Evolutionary conservation across 73 alveolate genomes (phyloP).

Genomic region (Symbiodinium pilosum): DNA sequence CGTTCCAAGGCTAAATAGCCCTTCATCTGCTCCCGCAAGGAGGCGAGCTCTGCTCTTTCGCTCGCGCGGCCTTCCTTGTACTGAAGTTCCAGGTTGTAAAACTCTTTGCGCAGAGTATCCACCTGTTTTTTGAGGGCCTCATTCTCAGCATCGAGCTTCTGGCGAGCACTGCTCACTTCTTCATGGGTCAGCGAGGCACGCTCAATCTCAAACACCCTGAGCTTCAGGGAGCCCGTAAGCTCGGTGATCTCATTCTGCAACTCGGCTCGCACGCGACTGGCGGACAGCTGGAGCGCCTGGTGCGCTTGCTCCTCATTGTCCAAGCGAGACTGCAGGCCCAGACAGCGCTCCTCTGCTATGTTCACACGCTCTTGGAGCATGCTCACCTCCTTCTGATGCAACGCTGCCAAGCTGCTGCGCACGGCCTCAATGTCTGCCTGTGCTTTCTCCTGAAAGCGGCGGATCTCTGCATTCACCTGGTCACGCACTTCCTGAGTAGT

Average conservation of each 20-base stretch:
- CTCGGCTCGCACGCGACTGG: conserved; percentile 88
- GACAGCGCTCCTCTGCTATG: conserved; percentile 43
- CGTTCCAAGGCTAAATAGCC: conserved; percentile 51
- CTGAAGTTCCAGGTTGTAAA: conserved; percentile 66
- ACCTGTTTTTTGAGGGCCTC: conserved; percentile 38
- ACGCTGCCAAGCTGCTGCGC: conserved; percentile 25
- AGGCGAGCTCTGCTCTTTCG: conserved; percentile 75
- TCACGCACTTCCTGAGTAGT: conserved; percentile 79
- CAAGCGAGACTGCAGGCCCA: conserved; percentile 33
- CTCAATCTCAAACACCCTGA: conserved; percentile 59
- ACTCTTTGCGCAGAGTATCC: conserved; percentile 9
- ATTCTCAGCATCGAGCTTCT: conserved; percentile 49
- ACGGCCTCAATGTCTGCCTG: conserved; percentile 65
- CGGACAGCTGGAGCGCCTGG: conserved; percentile 79
- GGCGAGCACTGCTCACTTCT: conserved; percentile 58
- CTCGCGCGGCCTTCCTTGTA: conserved; percentile 64
- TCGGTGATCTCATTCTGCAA: conserved; percentile 91
- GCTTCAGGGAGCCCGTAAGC: conserved; percentile 54
- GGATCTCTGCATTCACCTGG: conserved; percentile 83
- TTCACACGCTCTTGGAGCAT: conserved; percentile 46
- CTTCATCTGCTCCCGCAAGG: conserved; percentile 62
- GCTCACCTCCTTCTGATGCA: conserved; percentile 24
- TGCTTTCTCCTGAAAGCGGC: conserved; percentile 85
- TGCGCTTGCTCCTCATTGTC: conserved; percentile 90
- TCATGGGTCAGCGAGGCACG: conserved; percentile 78